Evolutionary conservation across 2,329 filamentous ascomycete species (phyloP), one percentile per base, ranked within the genome.

Genomic region (Diaporthe sp.): DNA sequence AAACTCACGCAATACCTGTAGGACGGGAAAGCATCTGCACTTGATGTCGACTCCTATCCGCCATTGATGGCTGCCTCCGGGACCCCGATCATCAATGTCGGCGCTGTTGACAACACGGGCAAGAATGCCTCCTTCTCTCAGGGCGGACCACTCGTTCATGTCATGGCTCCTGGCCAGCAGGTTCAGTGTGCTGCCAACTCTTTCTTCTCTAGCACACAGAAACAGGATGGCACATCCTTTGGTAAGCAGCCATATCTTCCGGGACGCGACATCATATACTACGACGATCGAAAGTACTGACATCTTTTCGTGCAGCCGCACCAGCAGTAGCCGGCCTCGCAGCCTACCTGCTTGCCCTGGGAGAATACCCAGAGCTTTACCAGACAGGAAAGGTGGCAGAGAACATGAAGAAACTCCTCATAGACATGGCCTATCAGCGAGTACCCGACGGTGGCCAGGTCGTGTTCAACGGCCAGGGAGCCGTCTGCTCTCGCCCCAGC

Each of bases 161-260:
- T 72, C 2, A 72, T 72, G 70, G 70, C 70, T 2, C 70, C 70
- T 2, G 70, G 70, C 2, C 4, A 37, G 7, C 39, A 72, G 9
- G 55, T 72, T 12, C 28, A 72, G 5, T 72, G 70, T 61, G 70
- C 70, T 46, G 22, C 65, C 22, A 68, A 68, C 31, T 68, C 65
- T 17, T 68, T 25, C 46, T 25, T 53, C 28, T 68, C 22, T 1
- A 12, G 25, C n/a, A 72, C 70, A n/a, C 70, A 72, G 39, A 37
- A 51, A 49, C 70, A 44, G 28, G 55, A 72, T 37, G 70, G 70
- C 5, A 72, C 70, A 72, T 72, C 70, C 9, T 60, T 72, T 49
- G 70, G 70, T 72, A 31, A 49, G 70, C 34, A 60, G 22, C 8
- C 51, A 39, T 15, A 3, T 22, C 44, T 17, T 13, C 31, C 44